phyloP scores from a whole-genome alignment of 257 asterid genomes.

The Primulina tabacum region DNA sequence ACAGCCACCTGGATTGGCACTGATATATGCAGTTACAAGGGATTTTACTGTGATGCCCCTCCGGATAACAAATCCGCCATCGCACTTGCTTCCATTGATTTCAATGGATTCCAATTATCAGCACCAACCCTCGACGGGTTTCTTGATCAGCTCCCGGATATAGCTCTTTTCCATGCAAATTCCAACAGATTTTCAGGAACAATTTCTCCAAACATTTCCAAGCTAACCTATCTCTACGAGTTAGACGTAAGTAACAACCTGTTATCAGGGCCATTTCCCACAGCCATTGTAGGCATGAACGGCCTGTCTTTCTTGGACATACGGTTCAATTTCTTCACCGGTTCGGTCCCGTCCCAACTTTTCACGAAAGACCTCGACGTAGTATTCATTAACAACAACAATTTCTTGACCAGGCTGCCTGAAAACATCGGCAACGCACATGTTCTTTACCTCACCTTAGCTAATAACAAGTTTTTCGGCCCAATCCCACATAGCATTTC shows the following conservation, averaged over 20 bases:
- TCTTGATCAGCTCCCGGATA: slow-evolving; percentile 68
- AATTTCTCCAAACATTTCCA: slow-evolving; percentile 39
- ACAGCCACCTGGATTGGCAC: slow-evolving; percentile 66
- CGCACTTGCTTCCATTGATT: slow-evolving; percentile 72
- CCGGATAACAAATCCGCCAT: slow-evolving; percentile 74
- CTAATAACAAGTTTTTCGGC: slow-evolving; percentile 70
- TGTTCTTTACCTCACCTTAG: slow-evolving; percentile 48
- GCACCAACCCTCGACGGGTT: slow-evolving; percentile 63
- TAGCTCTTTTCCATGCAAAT: slow-evolving; percentile 81
- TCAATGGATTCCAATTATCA: slow-evolving; percentile 64
- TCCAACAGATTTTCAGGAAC: slow-evolving; percentile 62
- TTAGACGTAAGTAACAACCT: slow-evolving; percentile 74
- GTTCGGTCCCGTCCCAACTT: slow-evolving; percentile 58
- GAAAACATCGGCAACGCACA: slow-evolving; percentile 32
- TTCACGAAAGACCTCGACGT: slow-evolving; percentile 48
- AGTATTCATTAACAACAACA: slow-evolving; percentile 64
- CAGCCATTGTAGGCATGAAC: slow-evolving; percentile 42
- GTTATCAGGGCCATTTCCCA: slow-evolving; percentile 63
- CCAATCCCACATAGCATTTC: slow-evolving; percentile 52
- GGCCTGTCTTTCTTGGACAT: slow-evolving; percentile 53
- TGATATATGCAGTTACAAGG: slow-evolving; percentile 56
- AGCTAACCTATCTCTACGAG: slow-evolving; percentile 62
- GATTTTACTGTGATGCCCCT: slow-evolving; percentile 68
- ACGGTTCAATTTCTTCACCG: slow-evolving; percentile 65
- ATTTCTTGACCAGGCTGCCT: slow-evolving; percentile 48